Evolutionary conservation across 306 rosid genomes (phyloP), one percentile per base, ranked within the genome.

Genomic region (Cicer chorassanicum): DNA sequence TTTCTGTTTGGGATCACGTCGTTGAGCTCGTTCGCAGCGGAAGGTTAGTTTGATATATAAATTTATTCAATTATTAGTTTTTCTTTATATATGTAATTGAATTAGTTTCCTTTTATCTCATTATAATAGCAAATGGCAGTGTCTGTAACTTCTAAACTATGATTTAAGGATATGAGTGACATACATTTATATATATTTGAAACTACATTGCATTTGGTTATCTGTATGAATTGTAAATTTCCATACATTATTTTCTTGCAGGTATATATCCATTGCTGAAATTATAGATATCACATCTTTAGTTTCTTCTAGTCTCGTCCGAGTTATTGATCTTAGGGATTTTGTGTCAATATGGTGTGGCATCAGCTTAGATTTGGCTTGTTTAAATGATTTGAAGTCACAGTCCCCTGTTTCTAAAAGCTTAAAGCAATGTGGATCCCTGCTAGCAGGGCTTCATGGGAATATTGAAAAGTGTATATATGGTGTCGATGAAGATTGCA

Each of bases 201-300:
- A 65, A 50, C 65, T 63, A 41, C 19, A 44, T 29, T 59, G 65
- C 29, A 13, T 43, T 65, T 75, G 62, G 6, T 59, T 8, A 43
- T 19, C 21, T 56, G n/a, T 75, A 16, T 9, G 38, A 59, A 54
- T 45, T 13, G 49, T 61, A 51, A 62, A 9, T 48, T 72, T 76
- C 8, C 59, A 19, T 9, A 68, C 1, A 4, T 65, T 12, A 9
- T 29, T 77, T 65, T 73, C 57, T 78, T 80, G 63, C 91, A 89
- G 98, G 84, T 89, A 89, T 78, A 78, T 88, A 77, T 93, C 98
- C 72, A 87, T 93, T 80, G 89, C 89, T 16, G 90, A 93, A 65
- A 81, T 90, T 57, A 70, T 90, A 38, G 96, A 90, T 69, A 60
- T 93, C 78, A 85, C 98, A 8, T 71, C 93, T 1, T 64, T 89